Evolutionary conservation across 257 asterid genomes (phyloP).

Genomic region (Fraxinus excelsior): DNA sequence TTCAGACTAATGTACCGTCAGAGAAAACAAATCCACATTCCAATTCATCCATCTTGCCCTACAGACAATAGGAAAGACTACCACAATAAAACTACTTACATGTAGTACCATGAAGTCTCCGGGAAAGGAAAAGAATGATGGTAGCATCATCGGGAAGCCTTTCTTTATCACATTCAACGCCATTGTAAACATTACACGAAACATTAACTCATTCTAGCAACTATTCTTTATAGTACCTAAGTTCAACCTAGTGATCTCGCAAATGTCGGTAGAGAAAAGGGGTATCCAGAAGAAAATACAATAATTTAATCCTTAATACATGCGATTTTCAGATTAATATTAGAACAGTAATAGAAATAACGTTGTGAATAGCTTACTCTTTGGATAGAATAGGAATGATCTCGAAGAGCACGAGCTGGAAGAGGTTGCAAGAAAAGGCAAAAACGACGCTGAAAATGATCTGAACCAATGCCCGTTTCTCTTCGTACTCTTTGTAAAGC

Average conservation of each 20-base stretch:
- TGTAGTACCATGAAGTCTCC: conserved; percentile 18
- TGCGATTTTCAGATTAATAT: neutral
- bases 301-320: neutral
- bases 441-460: conserved; percentile 95
- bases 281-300: neutral
- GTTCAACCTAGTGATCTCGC: neutral
- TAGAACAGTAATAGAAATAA: neutral
- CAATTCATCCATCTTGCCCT: conserved; percentile 99
- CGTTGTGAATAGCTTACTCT: conserved; percentile 48
- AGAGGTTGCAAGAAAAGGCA: conserved; percentile 93
- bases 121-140: conserved; percentile 1
- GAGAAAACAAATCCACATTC: conserved; percentile 96
- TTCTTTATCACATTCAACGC: conserved; percentile 1
- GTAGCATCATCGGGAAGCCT: neutral
- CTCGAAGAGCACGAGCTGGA: conserved; percentile 94
- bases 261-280: neutral
- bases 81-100: conserved; percentile 22
- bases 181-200: neutral
- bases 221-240: neutral
- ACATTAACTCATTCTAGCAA: neutral
- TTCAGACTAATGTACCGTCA: conserved; percentile 37
- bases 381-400: conserved; percentile 86
- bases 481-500: conserved; percentile 96
- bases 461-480: conserved; percentile 91
- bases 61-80: neutral